These are phyloP conservation scores for Fusarium pseudoanthophilum DNA, from an alignment of 2,329 filamentous ascomycete genomes.

Conservation along the genomic window DNA sequence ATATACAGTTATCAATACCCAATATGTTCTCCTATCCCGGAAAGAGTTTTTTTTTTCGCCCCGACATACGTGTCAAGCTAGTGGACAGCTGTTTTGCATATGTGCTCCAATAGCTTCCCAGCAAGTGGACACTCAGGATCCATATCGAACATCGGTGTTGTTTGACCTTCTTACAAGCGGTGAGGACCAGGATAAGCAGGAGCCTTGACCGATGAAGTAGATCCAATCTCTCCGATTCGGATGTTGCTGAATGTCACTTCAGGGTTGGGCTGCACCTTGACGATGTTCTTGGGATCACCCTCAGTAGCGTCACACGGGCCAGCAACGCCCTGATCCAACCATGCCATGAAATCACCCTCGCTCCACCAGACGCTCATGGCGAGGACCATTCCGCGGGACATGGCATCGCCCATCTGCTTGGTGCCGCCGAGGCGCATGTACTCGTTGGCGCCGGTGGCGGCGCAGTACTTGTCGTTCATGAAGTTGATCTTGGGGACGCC, in stretches of 20 bases:
- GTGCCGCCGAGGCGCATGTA: slow-evolving; percentile 55
- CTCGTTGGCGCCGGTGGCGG: slow-evolving; percentile 43
- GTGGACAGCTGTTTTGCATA: slow-evolving; percentile 30
- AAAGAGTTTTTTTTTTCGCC: slow-evolving; percentile 6
- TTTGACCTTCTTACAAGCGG: not conserved
- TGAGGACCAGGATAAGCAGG: slow-evolving; percentile 15
- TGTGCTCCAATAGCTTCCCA: slow-evolving; percentile 12
- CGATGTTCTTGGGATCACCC: slow-evolving; percentile 61
- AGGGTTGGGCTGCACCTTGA: slow-evolving; percentile 58
- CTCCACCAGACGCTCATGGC: slow-evolving; percentile 66
- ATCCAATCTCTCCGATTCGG: slow-evolving; percentile 69
- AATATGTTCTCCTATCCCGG: not conserved
- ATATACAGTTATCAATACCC: not conserved
- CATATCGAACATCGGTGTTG: slow-evolving; percentile 1
- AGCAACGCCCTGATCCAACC: slow-evolving; percentile 58
- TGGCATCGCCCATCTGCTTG: slow-evolving; percentile 57
- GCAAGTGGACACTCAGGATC: slow-evolving; percentile 9
- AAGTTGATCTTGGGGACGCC: slow-evolving; percentile 50
- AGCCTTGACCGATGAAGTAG: slow-evolving; percentile 47
- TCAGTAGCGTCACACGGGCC: slow-evolving; percentile 66
- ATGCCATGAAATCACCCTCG: slow-evolving; percentile 60
- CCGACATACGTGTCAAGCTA: slow-evolving; percentile 22
- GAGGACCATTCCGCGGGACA: slow-evolving; percentile 62
- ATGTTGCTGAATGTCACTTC: slow-evolving; percentile 67
- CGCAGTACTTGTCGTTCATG: slow-evolving; percentile 52